Evolutionary conservation across 2,329 filamentous ascomycete species (phyloP).

Genomic region (Trichoderma asperellum): DNA sequence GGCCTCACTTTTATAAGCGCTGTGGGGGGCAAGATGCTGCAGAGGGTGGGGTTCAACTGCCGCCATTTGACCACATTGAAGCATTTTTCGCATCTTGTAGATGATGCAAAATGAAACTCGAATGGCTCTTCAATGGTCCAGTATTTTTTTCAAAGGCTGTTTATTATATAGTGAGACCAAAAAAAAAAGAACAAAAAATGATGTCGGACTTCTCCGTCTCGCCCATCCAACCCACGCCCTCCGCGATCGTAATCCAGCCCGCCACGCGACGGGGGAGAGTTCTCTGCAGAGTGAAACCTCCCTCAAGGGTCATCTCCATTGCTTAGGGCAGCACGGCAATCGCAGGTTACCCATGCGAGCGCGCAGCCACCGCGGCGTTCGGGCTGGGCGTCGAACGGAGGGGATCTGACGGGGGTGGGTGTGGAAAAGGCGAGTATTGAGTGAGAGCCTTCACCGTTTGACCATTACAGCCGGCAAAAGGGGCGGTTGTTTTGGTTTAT

Average conservation of each 20-base stretch:
- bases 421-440: constrained; percentile 50
- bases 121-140: no score
- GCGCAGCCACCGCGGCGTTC: constrained; percentile 68
- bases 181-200: constrained; percentile 44
- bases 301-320: constrained; percentile 71
- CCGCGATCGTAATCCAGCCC: constrained; percentile 68
- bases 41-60: neutral
- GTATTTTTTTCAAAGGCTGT: neutral
- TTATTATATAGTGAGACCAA: neutral
- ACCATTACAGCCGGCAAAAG: constrained; percentile 63
- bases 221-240: constrained; percentile 61
- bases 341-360: constrained; percentile 71
- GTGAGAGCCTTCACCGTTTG: constrained; percentile 62
- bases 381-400: constrained; percentile 64
- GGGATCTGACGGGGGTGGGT: constrained; percentile 61
- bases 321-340: constrained; percentile 61
- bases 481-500: constrained; percentile 32
- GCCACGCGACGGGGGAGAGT: constrained; percentile 72
- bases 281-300: constrained; percentile 75
- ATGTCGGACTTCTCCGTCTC: constrained; percentile 60
- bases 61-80: neutral
- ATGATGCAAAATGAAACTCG: neutral
- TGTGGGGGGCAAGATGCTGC: neutral
- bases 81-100: neutral
- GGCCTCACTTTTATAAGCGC: neutral